These are phyloP conservation scores for Malbranchea zuffiana DNA, from an alignment of 2,329 filamentous ascomycete genomes.

Conservation along the genomic window DNA sequence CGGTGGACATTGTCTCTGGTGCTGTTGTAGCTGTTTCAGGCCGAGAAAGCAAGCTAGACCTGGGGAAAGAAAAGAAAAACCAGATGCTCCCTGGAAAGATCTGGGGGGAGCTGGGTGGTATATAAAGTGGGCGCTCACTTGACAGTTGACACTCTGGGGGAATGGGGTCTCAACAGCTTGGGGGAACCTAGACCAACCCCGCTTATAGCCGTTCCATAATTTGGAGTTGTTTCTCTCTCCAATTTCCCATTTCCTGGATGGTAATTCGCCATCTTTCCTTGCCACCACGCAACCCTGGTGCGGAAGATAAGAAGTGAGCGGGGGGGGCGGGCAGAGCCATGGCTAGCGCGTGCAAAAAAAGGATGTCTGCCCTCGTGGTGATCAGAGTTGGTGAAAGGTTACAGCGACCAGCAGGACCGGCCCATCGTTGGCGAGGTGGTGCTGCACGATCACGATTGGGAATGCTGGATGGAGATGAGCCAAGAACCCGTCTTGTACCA, in stretches of 20 bases:
- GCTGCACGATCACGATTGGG: no score
- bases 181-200: slow-evolving; percentile 7
- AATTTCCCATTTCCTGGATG: slow-evolving; percentile 6
- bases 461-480: no score
- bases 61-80: slow-evolving; percentile 7
- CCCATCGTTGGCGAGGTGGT: no score
- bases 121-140: slow-evolving; percentile 12
- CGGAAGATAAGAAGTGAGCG: no score
- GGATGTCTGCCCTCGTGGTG: no score
- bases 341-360: no score
- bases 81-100: slow-evolving; percentile 9
- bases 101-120: slow-evolving; percentile 9
- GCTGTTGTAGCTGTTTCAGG: slow-evolving; percentile 3
- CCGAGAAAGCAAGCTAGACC: slow-evolving; percentile 1
- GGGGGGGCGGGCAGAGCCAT: no score
- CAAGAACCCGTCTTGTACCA: no score
- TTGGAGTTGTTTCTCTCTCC: slow-evolving; percentile 1
- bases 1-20: slow-evolving; percentile 7
- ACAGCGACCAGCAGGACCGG: no score
- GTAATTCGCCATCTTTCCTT: slow-evolving; percentile 6
- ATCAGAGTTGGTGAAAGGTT: no score
- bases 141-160: no score
- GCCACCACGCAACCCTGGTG: slow-evolving; percentile 7
- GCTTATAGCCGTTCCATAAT: slow-evolving; percentile 12
- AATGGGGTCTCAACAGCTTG: slow-evolving; percentile 1